Percentiles rank a stretch among this genome's conserved stretches.
phyloP scores from a whole-genome alignment of 2,329 filamentous ascomycete species.

The Aureobasidium sp. region DNA sequence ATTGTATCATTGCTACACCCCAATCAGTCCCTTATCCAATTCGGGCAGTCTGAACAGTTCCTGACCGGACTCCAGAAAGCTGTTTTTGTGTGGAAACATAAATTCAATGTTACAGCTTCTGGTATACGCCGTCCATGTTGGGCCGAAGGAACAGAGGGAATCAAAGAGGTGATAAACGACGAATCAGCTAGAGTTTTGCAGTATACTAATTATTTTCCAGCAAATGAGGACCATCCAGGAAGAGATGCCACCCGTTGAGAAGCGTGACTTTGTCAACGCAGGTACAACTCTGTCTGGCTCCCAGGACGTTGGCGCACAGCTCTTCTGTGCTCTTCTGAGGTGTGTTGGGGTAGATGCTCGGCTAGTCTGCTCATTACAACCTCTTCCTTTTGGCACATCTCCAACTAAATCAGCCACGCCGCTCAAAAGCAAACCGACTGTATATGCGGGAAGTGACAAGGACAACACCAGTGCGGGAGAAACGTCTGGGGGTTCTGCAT shows the following conservation, averaged over 20 bases:
- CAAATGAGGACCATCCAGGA: constrained; percentile 10
- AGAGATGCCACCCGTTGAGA: constrained; percentile 49
- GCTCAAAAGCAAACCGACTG: constrained; percentile 28
- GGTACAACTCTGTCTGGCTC: constrained; percentile 67
- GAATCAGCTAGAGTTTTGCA: not conserved
- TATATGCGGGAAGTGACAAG: constrained; percentile 24
- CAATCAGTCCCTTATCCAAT: constrained; percentile 57
- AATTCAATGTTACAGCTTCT: constrained; percentile 61
- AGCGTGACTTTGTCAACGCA: constrained; percentile 62
- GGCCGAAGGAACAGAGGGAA: constrained; percentile 54
- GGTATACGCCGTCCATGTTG: constrained; percentile 65
- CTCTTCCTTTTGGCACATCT: constrained; percentile 56
- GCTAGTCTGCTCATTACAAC: constrained; percentile 83
- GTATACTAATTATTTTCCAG: constrained; percentile 13
- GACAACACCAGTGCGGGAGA: constrained; percentile 18
- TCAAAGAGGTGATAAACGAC: constrained; percentile 13
- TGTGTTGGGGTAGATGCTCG: constrained; percentile 72
- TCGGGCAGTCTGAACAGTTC: constrained; percentile 65
- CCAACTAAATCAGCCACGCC: constrained; percentile 38
- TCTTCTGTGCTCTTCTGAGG: constrained; percentile 82
- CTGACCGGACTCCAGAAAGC: constrained; percentile 68
- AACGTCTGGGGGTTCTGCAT: constrained; percentile 11
- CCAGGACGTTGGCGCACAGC: constrained; percentile 77
- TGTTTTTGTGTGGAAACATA: constrained; percentile 56
- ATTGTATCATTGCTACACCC: constrained; percentile 61